Evolutionary conservation across 768 basidiomycete species (phyloP), one percentile per base, ranked within the genome.

Genomic region (Phallus indusiatus): DNA sequence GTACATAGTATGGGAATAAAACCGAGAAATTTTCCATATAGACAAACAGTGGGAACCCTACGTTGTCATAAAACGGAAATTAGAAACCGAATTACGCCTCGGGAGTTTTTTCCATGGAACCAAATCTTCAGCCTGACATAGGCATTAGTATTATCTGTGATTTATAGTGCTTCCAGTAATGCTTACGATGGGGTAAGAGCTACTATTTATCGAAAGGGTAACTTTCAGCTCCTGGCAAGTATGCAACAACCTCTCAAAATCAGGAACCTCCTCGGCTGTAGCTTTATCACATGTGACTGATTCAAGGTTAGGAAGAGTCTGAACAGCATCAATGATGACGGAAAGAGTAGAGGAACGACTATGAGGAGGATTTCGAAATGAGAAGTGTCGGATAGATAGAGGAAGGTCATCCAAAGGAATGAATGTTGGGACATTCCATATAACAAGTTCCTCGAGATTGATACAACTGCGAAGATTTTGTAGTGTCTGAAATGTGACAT

Each of bases 331-430:
- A 4, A 76, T 66, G 14, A 76, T 60, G 1, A 68, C 66, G 16
- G 33, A 47, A 21, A 75, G 60, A 37, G 70, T 65, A 11, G 61
- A 54, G 36, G 67, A 62, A 8, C 62, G 62, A 1, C 64, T 61
- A 52, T 67, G 65, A 11, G 28, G 20, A 18, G 67, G 64, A 57
- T 73, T 73, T 35, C 74, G 64, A 60, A 77, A 71, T 34, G 67
- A 67, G 4, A 80, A 60, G 58, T 78, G 77, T 55, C 77, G 71
- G 34, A 80, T 64, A 1, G 73, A 68, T 10, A 58, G 57, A 5
- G 78, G 73, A 8, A 80, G 68, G 5, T 60, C 57, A 1, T 57
- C 68, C 18, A 78, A 67, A 0, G 68, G 66, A 28, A 74, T 54
- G 12, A 74, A 51, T 1, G 64, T 65, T 4, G 76, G 75, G 1